Conservation (phyloP, 768 basidiomycete genomes). For the Amanita rubescens region DNA sequence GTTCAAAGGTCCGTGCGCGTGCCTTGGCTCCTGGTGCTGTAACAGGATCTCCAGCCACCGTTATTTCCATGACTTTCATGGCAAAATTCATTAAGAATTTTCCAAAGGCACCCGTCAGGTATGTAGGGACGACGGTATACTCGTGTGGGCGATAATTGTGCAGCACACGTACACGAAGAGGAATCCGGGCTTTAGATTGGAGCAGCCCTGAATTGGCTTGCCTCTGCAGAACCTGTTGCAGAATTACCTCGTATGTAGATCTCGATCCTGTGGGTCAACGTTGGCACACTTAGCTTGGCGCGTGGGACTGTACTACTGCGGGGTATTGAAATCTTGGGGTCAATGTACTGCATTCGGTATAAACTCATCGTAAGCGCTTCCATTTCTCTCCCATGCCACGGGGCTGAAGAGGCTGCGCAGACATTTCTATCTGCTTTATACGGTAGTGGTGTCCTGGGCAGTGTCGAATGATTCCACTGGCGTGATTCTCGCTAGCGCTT, state of each 20-base stretch:
- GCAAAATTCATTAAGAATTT: too few species aligned
- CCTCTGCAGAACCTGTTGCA: too few species aligned
- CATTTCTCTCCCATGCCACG: neutral
- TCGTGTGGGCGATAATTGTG: slow-evolving; percentile 15
- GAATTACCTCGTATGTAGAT: too few species aligned
- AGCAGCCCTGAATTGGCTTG: neutral
- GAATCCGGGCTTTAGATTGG: slow-evolving; percentile 16
- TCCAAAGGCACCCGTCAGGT: slow-evolving; percentile 3
- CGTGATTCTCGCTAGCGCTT: too few species aligned
- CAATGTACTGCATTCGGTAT: slow-evolving; percentile 10
- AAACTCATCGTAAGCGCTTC: slow-evolving; percentile 12
- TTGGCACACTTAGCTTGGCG: neutral
- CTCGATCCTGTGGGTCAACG: too few species aligned
- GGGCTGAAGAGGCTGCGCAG: too few species aligned
- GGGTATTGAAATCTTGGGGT: too few species aligned
- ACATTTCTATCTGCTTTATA: neutral
- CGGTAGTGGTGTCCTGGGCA: neutral
- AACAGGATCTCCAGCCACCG: neutral
- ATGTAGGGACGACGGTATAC: slow-evolving; percentile 11
- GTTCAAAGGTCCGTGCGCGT: too few species aligned
- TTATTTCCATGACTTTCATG: neutral
- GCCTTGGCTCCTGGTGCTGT: neutral
- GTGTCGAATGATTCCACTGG: too few species aligned
- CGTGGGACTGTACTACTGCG: neutral
- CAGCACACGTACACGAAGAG: slow-evolving; percentile 11